Evolutionary conservation across 176 grass and related monocot genomes (phyloP), one percentile per base, ranked within the genome.

Genomic region (Puya raimondii): DNA sequence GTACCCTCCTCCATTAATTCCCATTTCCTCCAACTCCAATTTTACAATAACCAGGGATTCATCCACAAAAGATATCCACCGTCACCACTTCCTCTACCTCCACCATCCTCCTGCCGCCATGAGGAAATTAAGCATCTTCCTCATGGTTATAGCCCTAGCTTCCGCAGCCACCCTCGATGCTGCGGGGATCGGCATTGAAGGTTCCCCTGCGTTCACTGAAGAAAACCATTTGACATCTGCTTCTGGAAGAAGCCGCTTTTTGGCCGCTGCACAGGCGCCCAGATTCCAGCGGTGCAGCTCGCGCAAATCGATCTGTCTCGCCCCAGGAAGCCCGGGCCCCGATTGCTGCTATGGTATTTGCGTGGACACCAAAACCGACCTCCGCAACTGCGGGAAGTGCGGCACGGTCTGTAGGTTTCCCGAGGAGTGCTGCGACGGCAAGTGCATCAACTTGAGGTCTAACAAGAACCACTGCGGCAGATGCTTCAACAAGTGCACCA

Each of bases 321-420:
- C 70, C 2, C 22, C 51, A 13, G 79, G 70, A 14, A 82, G 79
- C 70, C 70, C 74, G 0, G 70, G 70, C 0, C 8, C 51, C 52
- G 15, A 63, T 5, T 86, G 84, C 84, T 86, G 84, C 59, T 47
- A 26, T 14, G 79, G 70, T 23, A 53, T 6, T 47, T 86, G 84
- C 66, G 84, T 82, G 47, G 50, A 87, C 67, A 57, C 69, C 65
- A 26, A 1, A 0, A 21, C 20, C 25, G 81, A 81, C 76, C 23
- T 14, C 16, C 67, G 27, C 2, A 80, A 87, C 66, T 79, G 85
- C 72, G 71, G 80, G 21, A 23, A 54, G 48, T 87, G 85, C 63
- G 51, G 74, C 48, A 74, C 51, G 14, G 47, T 47, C 13, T 87
- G 85, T 79, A 65, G 51, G 48, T 74, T 67, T 26, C 53, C 58